A percentile compares a stretch with the other conserved stretches of the same genome.
These are phyloP conservation scores for Ramaria sp. DNA, from an alignment of 768 basidiomycete species.

Conservation along the genomic window DNA sequence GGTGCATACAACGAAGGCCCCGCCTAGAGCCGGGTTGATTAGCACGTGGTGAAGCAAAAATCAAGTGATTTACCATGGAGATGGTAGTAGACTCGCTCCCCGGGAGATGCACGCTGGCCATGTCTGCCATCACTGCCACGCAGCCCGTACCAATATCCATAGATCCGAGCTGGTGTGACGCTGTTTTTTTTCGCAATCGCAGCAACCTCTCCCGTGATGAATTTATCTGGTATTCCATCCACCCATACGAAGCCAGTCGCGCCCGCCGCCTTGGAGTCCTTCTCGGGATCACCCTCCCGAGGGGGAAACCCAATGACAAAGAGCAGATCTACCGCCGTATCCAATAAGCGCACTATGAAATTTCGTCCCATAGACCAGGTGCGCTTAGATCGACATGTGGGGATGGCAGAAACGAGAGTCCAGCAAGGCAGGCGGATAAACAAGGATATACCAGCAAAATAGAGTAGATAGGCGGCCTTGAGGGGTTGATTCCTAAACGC, in stretches of 20 bases:
- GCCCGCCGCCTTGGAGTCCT: not conserved
- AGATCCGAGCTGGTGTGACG: conserved; percentile 14
- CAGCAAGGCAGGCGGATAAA: conserved; percentile 40
- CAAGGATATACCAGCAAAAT: conserved; percentile 28
- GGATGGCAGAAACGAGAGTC: conserved; percentile 26
- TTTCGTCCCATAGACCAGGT: not conserved
- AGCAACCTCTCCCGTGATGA: conserved; percentile 19
- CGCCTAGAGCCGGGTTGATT: not conserved
- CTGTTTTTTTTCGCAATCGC: conserved; percentile 15
- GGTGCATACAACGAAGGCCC: not conserved
- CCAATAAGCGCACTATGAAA: not conserved
- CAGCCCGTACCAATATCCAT: conserved; percentile 18
- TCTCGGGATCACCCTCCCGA: not conserved
- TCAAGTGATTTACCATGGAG: conserved; percentile 19
- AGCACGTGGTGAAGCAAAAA: not conserved
- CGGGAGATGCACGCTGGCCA: conserved; percentile 14
- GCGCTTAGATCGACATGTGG: conserved; percentile 11
- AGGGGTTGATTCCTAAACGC: conserved; percentile 29
- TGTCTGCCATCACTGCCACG: conserved; percentile 10
- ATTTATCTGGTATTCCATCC: conserved; percentile 13
- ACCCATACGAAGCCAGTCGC: conserved; percentile 14
- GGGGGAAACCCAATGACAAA: not conserved
- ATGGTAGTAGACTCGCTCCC: conserved; percentile 25
- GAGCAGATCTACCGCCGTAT: not conserved
- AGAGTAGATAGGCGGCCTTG: conserved; percentile 37